Conservation (phyloP, 1,139 yeast genomes). For the Debaryomyces robertsiae region DNA sequence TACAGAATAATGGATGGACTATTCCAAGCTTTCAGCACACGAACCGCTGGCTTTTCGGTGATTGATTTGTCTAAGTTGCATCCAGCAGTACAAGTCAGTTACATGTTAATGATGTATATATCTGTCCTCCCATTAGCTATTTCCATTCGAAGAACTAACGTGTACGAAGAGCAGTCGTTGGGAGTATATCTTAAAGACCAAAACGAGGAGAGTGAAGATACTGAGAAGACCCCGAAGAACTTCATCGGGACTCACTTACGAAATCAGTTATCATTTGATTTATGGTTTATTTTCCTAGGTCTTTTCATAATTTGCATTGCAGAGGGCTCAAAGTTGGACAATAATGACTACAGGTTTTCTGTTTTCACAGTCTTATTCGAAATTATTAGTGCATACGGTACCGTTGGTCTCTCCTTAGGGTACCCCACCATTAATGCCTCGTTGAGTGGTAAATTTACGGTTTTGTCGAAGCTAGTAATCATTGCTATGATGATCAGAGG, state of each 20-base stretch:
- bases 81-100: constrained; percentile 91
- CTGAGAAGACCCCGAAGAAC: constrained; percentile 45
- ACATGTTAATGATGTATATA: constrained; percentile 96
- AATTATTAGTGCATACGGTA: constrained; percentile 92
- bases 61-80: constrained; percentile 70
- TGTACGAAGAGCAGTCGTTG: constrained; percentile 92
- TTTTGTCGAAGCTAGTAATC: constrained; percentile 78
- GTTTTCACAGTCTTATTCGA: constrained; percentile 82
- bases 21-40: constrained; percentile 87
- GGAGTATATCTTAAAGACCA: constrained; percentile 70
- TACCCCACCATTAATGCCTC: constrained; percentile 70
- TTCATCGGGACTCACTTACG: constrained; percentile 88
- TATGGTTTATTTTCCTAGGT: constrained; percentile 91
- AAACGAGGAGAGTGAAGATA: constrained; percentile 30
- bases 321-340: constrained; percentile 66
- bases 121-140: constrained; percentile 95
- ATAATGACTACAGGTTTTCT: constrained; percentile 52
- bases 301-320: constrained; percentile 83
- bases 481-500: constrained; percentile 93
- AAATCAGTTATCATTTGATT: constrained; percentile 87
- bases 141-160: constrained; percentile 94
- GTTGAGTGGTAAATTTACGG: constrained; percentile 69
- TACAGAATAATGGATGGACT: constrained; percentile 77
- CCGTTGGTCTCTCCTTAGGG: constrained; percentile 90
- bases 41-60: constrained; percentile 90